Base-by-base conservation (phyloP, 2,329 filamentous ascomycete genomes). In the Pseudogymnoascus sp. region DNA sequence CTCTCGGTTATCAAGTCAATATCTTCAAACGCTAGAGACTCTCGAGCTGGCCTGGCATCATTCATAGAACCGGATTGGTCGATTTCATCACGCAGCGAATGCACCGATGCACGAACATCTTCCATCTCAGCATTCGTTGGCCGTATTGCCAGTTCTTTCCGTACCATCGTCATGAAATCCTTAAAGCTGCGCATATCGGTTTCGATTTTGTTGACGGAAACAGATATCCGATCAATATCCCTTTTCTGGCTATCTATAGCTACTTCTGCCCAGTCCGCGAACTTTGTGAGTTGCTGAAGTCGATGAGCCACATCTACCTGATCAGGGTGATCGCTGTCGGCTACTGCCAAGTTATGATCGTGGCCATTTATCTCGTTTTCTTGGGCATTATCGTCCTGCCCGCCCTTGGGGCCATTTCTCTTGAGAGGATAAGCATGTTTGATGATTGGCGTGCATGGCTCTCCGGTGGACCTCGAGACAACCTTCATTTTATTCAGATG, bases 201-300 rank as follows among this genome's bases (percentile, higher is more conserved):
- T 33, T 72, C 68, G 8, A 73, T 67, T 5, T 65, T 64, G 42
- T 64, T 61, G 10, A 73, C 48, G 27, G 66, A 64, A 13, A 61
- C 65, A 15, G 64, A 67, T 31, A 72, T 65, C 7, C 70, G 68
- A 61, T 70, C 68, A 36, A 74, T 73, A 59, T 72, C 68, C 40
- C 66, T 65, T 62, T 67, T 65, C 62, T 73, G 70, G 33, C 29
- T 60, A 15, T 42, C 61, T 33, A 72, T 69, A 7, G 65, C 62
- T 40, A 64, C 61, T 48, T 69, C 64, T 5, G 67, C 69, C 69
- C 70, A 71, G 8, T 39, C 40, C 18, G 61, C 64, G 62, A 72
- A 72, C 9, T 65, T 42, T 33, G 60, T 59, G 18, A 64, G 39
- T 5, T 42, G 59, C 31, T 25, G 48, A 31, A 18, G 18, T 42